Percentiles rank a stretch among this genome's conserved stretches.
phyloP scores from a whole-genome alignment of 257 asterid genomes.

The Solanum habrochaites region DNA sequence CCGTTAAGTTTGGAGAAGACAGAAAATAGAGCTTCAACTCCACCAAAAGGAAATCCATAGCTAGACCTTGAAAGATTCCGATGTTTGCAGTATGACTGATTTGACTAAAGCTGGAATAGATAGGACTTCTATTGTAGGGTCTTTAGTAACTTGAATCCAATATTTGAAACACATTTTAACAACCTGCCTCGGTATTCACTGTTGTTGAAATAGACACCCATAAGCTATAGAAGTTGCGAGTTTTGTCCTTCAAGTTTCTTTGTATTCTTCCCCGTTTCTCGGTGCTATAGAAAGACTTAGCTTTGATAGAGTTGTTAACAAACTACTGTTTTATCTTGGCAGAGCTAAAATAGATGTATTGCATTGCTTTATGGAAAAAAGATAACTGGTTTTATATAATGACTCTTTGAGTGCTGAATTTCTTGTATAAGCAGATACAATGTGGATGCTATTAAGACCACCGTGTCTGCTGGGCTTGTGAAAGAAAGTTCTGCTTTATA shows the following conservation, averaged over 20 bases:
- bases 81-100: neutral
- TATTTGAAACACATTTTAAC: neutral
- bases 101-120: neutral
- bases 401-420: neutral
- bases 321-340: neutral
- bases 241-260: neutral
- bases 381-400: neutral
- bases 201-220: too few species aligned
- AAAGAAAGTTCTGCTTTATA: neutral
- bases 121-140: neutral
- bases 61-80: neutral
- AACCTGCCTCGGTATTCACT: too few species aligned
- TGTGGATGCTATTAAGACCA: neutral
- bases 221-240: neutral
- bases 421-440: neutral
- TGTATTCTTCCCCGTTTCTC: neutral
- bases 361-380: neutral
- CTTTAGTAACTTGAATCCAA: neutral
- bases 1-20: conserved; percentile 20
- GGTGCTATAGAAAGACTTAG: neutral
- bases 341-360: neutral
- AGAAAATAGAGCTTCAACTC: conserved; percentile 32
- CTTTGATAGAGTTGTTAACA: neutral
- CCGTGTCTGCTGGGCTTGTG: neutral
- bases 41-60: conserved; percentile 27